phyloP scores from a whole-genome alignment of 1,139 yeast genomes.

The Geotrichum armillariae region DNA sequence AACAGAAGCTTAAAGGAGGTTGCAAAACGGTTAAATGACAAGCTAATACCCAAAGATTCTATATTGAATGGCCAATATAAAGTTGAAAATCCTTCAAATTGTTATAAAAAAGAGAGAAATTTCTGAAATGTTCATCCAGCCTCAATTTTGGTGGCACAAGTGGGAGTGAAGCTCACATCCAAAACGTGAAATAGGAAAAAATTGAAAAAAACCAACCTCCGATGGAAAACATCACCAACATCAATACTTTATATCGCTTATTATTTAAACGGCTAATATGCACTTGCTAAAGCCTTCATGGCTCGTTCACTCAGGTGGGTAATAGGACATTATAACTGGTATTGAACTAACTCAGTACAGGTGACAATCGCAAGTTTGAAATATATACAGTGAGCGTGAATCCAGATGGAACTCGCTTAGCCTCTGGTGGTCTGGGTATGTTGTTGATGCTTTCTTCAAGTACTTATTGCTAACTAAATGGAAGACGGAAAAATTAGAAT shows the following conservation, averaged over 20 bases:
- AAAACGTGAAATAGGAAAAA: too few species aligned
- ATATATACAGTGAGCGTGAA: conserved; percentile 82
- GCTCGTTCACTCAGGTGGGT: conserved; percentile 22
- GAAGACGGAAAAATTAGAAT: conserved; percentile 85
- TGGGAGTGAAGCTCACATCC: background rate
- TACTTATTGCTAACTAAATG: background rate
- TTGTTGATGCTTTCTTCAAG: background rate
- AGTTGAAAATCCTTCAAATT: background rate
- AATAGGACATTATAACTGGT: background rate
- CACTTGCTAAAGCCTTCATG: conserved; percentile 20
- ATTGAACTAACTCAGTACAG: conserved; percentile 38
- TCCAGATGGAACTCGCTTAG: conserved; percentile 79
- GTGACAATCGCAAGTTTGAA: conserved; percentile 78
- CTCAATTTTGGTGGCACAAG: conserved; percentile 3
- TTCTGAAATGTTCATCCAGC: background rate
- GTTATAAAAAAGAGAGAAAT: background rate
- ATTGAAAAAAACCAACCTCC: background rate
- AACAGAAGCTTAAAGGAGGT: background rate
- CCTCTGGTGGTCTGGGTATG: conserved; percentile 81
- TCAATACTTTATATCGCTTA: background rate
- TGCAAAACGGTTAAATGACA: background rate
- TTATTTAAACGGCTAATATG: conserved; percentile 7
- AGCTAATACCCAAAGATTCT: background rate
- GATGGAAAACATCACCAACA: background rate
- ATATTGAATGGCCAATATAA: background rate